A percentile compares a stretch with the other conserved stretches of the same genome.
These are phyloP conservation scores for Diaporthe sp. DNA, from an alignment of 2,329 filamentous ascomycete genomes.

Conservation along the genomic window DNA sequence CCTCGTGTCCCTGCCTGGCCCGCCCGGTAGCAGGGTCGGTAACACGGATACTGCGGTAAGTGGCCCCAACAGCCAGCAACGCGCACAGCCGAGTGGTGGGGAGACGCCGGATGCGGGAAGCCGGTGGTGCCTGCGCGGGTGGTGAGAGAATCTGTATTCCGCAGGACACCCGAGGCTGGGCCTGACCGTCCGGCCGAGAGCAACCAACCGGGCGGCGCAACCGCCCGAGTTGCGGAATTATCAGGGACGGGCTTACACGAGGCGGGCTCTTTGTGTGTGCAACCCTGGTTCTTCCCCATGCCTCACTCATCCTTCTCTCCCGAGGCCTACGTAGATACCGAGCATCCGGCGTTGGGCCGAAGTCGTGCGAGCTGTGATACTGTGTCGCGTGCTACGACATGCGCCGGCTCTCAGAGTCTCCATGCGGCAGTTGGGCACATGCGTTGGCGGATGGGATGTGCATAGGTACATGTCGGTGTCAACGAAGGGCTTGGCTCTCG, in stretches of 20 bases:
- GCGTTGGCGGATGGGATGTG: neutral
- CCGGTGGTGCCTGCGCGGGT: neutral
- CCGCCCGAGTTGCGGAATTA: conserved; percentile 8
- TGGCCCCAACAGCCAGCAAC: neutral
- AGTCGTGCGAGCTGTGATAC: conserved; percentile 10
- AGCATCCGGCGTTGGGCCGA: conserved; percentile 18
- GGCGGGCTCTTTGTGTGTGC: neutral
- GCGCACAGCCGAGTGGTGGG: neutral
- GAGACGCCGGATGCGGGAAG: neutral
- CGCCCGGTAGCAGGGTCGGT: neutral
- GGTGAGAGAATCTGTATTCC: neutral
- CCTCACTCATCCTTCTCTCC: neutral
- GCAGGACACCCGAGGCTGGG: neutral
- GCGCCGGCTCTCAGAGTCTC: neutral
- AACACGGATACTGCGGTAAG: conserved; percentile 1
- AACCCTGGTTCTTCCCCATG: neutral
- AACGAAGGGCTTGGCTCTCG: neutral
- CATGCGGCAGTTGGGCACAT: neutral
- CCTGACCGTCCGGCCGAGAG: neutral
- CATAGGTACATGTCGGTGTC: neutral
- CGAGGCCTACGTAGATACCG: conserved; percentile 7
- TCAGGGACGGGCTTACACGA: neutral
- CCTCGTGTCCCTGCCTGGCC: neutral
- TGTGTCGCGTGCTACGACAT: conserved; percentile 18
- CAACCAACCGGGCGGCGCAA: neutral